Evolutionary conservation across 495 filamentous ascomycete species (phyloP).

Genomic region (Xylaria intraflava): DNA sequence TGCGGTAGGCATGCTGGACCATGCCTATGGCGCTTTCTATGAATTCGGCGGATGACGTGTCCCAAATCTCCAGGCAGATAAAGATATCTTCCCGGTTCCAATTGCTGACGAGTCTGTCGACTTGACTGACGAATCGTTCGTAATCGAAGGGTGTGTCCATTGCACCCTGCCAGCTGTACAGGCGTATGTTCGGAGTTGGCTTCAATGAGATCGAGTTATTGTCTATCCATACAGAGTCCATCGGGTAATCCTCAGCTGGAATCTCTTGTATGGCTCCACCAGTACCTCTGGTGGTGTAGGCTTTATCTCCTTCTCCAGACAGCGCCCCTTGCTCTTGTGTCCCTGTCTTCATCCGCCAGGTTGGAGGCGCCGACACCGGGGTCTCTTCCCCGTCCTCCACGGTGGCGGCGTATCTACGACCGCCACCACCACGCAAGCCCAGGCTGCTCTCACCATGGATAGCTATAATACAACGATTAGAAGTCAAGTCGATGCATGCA

Average conservation of each 20-base stretch:
- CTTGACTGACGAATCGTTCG: not conserved
- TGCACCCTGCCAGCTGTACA: constrained; percentile 7
- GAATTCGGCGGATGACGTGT: not conserved
- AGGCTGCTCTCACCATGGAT: not conserved
- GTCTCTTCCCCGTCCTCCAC: not conserved
- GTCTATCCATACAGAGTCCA: not conserved
- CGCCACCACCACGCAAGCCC: constrained; percentile 19
- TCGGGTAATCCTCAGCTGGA: not conserved
- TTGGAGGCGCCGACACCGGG: not conserved
- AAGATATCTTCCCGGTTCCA: constrained; percentile 1
- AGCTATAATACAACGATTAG: not conserved
- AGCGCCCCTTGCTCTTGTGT: not conserved
- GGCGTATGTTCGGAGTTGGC: not conserved
- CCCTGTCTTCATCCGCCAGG: not conserved
- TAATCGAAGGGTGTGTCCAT: not conserved
- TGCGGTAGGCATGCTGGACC: not conserved
- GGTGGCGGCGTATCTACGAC: not conserved
- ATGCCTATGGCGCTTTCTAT: constrained; percentile 3
- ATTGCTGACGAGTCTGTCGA: constrained; percentile 6
- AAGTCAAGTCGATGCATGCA: not conserved
- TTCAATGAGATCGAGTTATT: not conserved
- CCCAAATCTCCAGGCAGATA: constrained; percentile 20
- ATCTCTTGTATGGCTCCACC: constrained; percentile 10
- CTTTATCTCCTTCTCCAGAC: not conserved
- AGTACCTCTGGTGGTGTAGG: too few relatives aligned